Evolutionary conservation across 2,329 filamentous ascomycete genomes (phyloP).

Genomic region (Talaromyces sp.): DNA sequence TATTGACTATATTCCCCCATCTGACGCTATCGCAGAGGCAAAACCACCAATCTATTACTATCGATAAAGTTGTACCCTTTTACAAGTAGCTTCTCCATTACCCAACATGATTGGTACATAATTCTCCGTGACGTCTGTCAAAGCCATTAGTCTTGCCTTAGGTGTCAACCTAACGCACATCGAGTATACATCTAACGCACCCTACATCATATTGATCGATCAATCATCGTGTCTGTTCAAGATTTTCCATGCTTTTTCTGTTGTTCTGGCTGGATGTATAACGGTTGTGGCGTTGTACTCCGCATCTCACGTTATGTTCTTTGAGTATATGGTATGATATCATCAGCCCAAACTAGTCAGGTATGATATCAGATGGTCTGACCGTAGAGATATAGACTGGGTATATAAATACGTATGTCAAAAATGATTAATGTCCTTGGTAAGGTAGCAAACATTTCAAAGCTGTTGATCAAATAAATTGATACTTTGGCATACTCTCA

Average conservation of each 20-base stretch:
- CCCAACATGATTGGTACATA: neutral
- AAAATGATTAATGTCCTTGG: neutral
- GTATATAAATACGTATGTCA: neutral
- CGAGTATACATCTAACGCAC: neutral
- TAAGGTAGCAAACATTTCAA: neutral
- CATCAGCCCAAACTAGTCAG: conserved; percentile 1
- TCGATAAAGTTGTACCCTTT: neutral
- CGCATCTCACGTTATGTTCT: neutral
- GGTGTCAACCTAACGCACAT: too few relatives aligned
- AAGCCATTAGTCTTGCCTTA: neutral
- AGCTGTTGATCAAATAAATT: neutral
- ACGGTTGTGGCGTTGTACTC: neutral
- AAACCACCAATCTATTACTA: neutral
- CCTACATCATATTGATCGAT: neutral
- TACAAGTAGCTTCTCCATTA: neutral
- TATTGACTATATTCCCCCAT: too few relatives aligned
- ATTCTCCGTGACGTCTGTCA: conserved; percentile 5
- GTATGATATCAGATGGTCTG: conserved; percentile 11
- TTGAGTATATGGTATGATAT: neutral
- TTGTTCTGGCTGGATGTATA: neutral
- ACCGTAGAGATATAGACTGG: neutral
- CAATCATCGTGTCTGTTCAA: neutral
- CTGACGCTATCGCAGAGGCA: neutral
- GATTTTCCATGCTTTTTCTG: neutral
- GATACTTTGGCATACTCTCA: neutral